Percentiles rank a stretch among this genome's conserved stretches.
Evolutionary conservation across 2,329 filamentous ascomycete species (phyloP).

Genomic region (Gliomastix tumulicola): DNA sequence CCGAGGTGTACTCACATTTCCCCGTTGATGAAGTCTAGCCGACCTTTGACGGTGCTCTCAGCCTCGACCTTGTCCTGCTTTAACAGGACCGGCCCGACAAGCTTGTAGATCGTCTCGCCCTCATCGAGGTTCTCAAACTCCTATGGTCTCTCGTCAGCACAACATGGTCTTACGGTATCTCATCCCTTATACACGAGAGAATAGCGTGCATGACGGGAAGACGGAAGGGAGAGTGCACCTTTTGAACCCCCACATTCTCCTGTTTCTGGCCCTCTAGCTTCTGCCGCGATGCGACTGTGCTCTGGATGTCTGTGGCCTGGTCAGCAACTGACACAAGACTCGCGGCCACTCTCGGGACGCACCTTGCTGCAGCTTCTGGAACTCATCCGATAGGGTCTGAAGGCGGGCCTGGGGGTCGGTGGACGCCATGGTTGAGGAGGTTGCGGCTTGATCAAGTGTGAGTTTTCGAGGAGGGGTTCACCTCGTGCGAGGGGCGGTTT

Average conservation of each 20-base stretch:
- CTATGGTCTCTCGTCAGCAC: too few relatives aligned
- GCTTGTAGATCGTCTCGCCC: constrained; percentile 89
- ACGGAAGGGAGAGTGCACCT: too few relatives aligned
- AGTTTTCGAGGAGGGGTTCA: too few relatives aligned
- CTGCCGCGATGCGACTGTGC: constrained; percentile 70
- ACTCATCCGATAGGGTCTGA: constrained; percentile 80
- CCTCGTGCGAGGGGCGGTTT: too few relatives aligned
- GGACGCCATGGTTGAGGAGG: constrained; percentile 3
- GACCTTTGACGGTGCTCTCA: constrained; percentile 80
- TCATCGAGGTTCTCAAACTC: constrained; percentile 77
- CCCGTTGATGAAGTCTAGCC: constrained; percentile 85
- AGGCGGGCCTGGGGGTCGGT: constrained; percentile 69
- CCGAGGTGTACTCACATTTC: constrained; percentile 65
- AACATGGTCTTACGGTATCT: constrained; percentile 11
- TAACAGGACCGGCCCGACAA: constrained; percentile 83
- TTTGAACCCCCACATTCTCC: constrained; percentile 83
- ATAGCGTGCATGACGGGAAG: too few relatives aligned
- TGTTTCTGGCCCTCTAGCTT: constrained; percentile 91
- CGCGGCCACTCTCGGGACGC: too few relatives aligned
- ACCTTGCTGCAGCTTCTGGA: constrained; percentile 81
- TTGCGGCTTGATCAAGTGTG: too few relatives aligned
- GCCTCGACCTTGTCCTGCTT: constrained; percentile 94
- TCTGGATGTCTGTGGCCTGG: constrained; percentile 65
- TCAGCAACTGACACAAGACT: not conserved
- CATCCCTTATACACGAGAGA: too few relatives aligned